Evolutionary conservation across 371 early-diverging fungal genomes (phyloP).

Genomic region (Rhizopus microsporus): DNA sequence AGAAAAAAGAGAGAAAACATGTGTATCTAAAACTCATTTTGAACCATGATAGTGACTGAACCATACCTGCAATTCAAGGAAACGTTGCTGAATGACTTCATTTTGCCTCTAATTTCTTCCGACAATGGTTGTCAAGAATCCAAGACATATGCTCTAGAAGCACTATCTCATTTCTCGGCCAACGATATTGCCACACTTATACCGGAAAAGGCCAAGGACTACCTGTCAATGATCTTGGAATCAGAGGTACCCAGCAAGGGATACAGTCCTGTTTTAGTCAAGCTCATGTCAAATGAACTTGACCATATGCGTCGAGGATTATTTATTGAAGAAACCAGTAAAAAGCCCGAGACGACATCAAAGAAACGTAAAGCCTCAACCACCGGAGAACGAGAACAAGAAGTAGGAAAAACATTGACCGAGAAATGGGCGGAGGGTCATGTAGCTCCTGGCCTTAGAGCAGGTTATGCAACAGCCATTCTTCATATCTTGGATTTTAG

Average conservation of each 20-base stretch:
- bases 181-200: constrained; percentile 45
- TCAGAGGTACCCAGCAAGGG: constrained; percentile 29
- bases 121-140: constrained; percentile 24
- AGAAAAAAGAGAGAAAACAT: neutral
- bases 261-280: constrained; percentile 38
- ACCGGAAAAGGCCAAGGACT: constrained; percentile 48
- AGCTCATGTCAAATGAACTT: constrained; percentile 55
- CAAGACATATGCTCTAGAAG: constrained; percentile 35
- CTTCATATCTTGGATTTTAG: constrained; percentile 27
- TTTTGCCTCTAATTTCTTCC: constrained; percentile 40
- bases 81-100: constrained; percentile 35
- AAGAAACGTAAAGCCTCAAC: neutral
- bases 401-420: constrained; percentile 17
- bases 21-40: neutral
- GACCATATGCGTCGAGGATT: constrained; percentile 61
- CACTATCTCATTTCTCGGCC: constrained; percentile 49
- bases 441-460: constrained; percentile 56
- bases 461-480: constrained; percentile 54
- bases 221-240: constrained; percentile 28
- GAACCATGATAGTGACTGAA: constrained; percentile 41
- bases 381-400: constrained; percentile 31
- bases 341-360: neutral
- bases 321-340: constrained; percentile 47
- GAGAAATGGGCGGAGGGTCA: constrained; percentile 51
- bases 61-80: constrained; percentile 53